These are phyloP conservation scores for Pichia sp. DNA, from an alignment of 1,139 yeast genomes.

Conservation along the genomic window DNA sequence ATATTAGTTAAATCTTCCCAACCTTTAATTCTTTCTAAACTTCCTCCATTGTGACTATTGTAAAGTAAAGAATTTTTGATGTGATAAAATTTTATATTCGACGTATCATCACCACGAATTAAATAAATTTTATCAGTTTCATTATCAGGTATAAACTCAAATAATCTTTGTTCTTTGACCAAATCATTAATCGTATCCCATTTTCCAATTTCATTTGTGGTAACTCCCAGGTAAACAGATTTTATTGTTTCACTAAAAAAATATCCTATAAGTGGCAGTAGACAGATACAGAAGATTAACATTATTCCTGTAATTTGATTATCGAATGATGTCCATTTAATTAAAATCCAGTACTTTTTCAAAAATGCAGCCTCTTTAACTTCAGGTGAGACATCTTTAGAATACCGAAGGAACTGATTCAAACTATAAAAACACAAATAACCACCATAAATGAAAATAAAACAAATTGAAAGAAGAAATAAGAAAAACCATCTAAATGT, in stretches of 20 bases:
- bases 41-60: slow-evolving; percentile 2
- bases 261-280: slow-evolving; percentile 46
- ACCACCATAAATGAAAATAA: slow-evolving; percentile 59
- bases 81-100: slow-evolving; percentile 12
- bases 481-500: slow-evolving; percentile 67
- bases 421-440: slow-evolving; percentile 34
- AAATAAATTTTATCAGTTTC: slow-evolving; percentile 1
- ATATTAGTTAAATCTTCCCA: slow-evolving; percentile 52
- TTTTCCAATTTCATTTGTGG: slow-evolving; percentile 84
- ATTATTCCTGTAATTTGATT: slow-evolving; percentile 47
- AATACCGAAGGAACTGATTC: slow-evolving; percentile 14
- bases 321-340: slow-evolving; percentile 26
- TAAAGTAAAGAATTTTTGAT: slow-evolving; percentile 12
- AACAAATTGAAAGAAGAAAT: slow-evolving; percentile 51
- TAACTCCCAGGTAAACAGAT: slow-evolving; percentile 69
- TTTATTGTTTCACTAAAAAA: slow-evolving; percentile 59
- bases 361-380: slow-evolving; percentile 12
- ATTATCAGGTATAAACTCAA: slow-evolving; percentile 24
- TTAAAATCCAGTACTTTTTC: slow-evolving; percentile 31
- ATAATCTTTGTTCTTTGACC: slow-evolving; percentile 40
- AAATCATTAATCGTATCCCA: slow-evolving; percentile 72
- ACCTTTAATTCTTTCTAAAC: slow-evolving; percentile 28
- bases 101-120: slow-evolving; percentile 3
- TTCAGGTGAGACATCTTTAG: slow-evolving; percentile 7
- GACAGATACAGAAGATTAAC: slow-evolving; percentile 45